Percentiles rank a stretch among this genome's conserved stretches.
Conservation (phyloP, 1,284 basidiomycete genomes). For the Fomes fomentarius region DNA sequence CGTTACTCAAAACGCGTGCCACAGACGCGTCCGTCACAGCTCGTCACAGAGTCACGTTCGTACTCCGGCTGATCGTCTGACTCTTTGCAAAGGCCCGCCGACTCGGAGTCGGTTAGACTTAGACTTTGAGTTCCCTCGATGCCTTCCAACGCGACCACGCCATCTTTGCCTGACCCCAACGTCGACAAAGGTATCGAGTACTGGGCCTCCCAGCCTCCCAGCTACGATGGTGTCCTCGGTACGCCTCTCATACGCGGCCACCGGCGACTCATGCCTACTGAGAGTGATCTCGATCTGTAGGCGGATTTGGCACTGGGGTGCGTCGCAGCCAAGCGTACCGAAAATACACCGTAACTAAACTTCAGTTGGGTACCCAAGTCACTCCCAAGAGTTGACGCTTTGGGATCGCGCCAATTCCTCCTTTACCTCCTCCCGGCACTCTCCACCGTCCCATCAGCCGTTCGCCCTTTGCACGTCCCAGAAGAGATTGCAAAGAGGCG, state of each 20-base stretch:
- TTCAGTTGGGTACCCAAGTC: constrained; percentile 50
- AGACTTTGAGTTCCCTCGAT: too few species aligned
- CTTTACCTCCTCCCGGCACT: constrained; percentile 81
- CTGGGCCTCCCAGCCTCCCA: constrained; percentile 77
- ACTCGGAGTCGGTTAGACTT: too few species aligned
- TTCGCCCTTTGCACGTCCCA: constrained; percentile 38
- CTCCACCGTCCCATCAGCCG: constrained; percentile 72
- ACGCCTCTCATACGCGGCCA: constrained; percentile 22
- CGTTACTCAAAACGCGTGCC: constrained; percentile 9
- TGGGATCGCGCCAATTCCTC: constrained; percentile 86
- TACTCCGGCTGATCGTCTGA: too few species aligned
- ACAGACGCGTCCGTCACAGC: constrained; percentile 24
- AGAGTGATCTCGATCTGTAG: constrained; percentile 39
- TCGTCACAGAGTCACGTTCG: constrained; percentile 13
- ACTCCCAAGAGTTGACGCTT: constrained; percentile 85
- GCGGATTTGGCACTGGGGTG: constrained; percentile 78
- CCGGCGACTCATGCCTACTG: background rate
- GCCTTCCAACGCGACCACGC: background rate
- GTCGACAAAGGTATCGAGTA: constrained; percentile 74
- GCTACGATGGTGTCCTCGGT: constrained; percentile 73
- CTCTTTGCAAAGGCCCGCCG: too few species aligned
- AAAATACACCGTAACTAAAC: background rate
- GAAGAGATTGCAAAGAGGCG: constrained; percentile 37
- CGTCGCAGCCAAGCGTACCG: constrained; percentile 16
- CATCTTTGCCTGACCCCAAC: constrained; percentile 42